Percentiles rank a stretch among this genome's conserved stretches.
These are phyloP conservation scores for Leavenworthia alabamica DNA, from an alignment of 345 rosid genomes.

Conservation along the genomic window DNA sequence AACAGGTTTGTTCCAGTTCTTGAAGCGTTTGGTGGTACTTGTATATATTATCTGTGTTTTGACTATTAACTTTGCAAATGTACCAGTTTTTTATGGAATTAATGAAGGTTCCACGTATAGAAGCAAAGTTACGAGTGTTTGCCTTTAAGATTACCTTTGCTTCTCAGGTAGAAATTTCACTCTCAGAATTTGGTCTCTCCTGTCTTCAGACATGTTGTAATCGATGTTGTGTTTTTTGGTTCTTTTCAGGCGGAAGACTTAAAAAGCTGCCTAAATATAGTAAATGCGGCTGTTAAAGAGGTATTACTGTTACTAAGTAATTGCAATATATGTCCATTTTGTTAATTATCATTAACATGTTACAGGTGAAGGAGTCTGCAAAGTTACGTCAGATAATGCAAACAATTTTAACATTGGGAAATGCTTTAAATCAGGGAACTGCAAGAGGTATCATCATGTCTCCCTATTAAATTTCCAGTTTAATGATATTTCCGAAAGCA, in stretches of 20 bases:
- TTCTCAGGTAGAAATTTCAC: constrained; percentile 53
- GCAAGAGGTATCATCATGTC: constrained; percentile 59
- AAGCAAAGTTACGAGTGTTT: constrained; percentile 92
- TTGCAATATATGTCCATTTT: constrained; percentile 14
- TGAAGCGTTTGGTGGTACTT: constrained; percentile 8
- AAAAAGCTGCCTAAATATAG: constrained; percentile 53
- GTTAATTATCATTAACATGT: constrained; percentile 11
- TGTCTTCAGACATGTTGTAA: not conserved
- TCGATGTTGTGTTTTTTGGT: not conserved
- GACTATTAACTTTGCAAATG: constrained; percentile 20
- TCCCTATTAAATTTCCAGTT: not conserved
- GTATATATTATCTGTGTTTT: constrained; percentile 20
- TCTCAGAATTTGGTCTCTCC: constrained; percentile 1
- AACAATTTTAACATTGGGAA: constrained; percentile 89
- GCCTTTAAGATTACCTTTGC: constrained; percentile 85
- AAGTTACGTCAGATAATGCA: constrained; percentile 98
- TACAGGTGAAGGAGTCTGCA: constrained; percentile 83
- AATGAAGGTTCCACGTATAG: constrained; percentile 96
- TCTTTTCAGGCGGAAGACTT: constrained; percentile 69
- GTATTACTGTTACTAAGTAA: constrained; percentile 35
- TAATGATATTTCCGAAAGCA: not conserved
- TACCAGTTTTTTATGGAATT: constrained; percentile 87
- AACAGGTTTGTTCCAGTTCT: constrained; percentile 55
- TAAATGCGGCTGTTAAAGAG: constrained; percentile 73
- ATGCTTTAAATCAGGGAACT: constrained; percentile 98